Conservation (phyloP, 441 rosid species). For the Capsella rubella region DNA sequence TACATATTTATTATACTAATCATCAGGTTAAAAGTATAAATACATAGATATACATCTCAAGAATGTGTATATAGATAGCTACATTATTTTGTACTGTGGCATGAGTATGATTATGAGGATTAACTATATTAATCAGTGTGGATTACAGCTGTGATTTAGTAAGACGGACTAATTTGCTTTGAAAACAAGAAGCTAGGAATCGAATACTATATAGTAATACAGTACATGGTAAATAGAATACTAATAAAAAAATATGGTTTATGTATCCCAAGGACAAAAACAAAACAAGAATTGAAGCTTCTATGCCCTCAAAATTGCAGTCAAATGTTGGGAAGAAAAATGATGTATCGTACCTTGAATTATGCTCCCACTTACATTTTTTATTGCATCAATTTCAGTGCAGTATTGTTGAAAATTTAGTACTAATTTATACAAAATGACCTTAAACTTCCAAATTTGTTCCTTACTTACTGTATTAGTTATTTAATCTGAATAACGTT, state of each 20-base stretch:
- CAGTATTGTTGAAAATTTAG: conserved; percentile 20
- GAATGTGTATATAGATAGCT: conserved; percentile 1
- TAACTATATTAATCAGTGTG: conserved; percentile 30
- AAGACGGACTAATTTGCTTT: conserved; percentile 38
- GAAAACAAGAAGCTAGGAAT: conserved; percentile 35
- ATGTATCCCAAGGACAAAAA: conserved; percentile 48
- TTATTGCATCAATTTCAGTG: conserved; percentile 53
- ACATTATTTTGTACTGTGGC: conserved; percentile 1
- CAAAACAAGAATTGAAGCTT: conserved; percentile 49
- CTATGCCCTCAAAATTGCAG: conserved; percentile 46
- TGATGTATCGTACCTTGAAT: conserved; percentile 48
- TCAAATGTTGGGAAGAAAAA: conserved; percentile 51
- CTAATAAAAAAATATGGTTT: conserved; percentile 36
- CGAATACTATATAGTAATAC: conserved; percentile 21
- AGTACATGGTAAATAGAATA: conserved; percentile 8
- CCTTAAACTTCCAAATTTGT: no score
- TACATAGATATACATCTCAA: background rate
- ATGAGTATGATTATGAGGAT: conserved; percentile 32
- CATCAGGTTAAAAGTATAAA: conserved; percentile 2
- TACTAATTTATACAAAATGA: background rate
- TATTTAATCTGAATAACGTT: no score
- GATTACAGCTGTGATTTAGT: conserved; percentile 40
- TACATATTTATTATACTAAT: conserved; percentile 1
- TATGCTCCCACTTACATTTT: conserved; percentile 39
- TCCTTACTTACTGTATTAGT: no score